Percentiles rank a stretch among this genome's conserved stretches.
Evolutionary conservation across 495 filamentous ascomycete species (phyloP).

Genomic region (Aspergillus leporis): DNA sequence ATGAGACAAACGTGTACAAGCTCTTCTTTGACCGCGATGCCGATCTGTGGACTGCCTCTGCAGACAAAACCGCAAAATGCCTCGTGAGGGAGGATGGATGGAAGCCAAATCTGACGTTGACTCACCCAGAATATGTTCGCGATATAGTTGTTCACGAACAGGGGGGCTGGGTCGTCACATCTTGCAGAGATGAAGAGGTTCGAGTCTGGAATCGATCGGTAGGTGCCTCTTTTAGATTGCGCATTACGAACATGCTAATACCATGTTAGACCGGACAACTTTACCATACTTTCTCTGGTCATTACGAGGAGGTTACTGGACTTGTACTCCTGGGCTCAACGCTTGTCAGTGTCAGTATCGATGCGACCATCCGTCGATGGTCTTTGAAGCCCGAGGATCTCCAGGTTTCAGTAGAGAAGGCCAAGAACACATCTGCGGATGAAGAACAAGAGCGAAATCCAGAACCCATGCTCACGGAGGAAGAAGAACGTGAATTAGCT

Average conservation of each 20-base stretch:
- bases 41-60: constrained; percentile 89
- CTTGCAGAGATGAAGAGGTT: constrained; percentile 86
- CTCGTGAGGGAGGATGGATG: constrained; percentile 65
- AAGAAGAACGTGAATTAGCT: constrained; percentile 85
- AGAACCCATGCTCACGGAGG: constrained; percentile 63
- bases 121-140: constrained; percentile 86
- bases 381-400: constrained; percentile 64
- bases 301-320: constrained; percentile 90
- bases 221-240: constrained; percentile 22
- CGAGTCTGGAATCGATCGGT: constrained; percentile 80
- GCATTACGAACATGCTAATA: constrained; percentile 12
- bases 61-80: constrained; percentile 80
- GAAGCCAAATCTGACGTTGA: constrained; percentile 66
- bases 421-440: constrained; percentile 53
- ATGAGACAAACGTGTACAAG: constrained; percentile 88
- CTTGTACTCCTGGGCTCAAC: constrained; percentile 62
- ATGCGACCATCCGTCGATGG: constrained; percentile 86
- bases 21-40: constrained; percentile 70
- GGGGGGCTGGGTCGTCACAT: constrained; percentile 83
- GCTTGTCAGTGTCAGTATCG: constrained; percentile 81
- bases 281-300: constrained; percentile 75
- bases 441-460: constrained; percentile 41
- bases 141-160: constrained; percentile 72
- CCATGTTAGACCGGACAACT: constrained; percentile 64
- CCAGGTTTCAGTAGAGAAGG: constrained; percentile 57